Evolutionary conservation across 257 asterid species (phyloP).

Genomic region (Scutellaria galericulata): DNA sequence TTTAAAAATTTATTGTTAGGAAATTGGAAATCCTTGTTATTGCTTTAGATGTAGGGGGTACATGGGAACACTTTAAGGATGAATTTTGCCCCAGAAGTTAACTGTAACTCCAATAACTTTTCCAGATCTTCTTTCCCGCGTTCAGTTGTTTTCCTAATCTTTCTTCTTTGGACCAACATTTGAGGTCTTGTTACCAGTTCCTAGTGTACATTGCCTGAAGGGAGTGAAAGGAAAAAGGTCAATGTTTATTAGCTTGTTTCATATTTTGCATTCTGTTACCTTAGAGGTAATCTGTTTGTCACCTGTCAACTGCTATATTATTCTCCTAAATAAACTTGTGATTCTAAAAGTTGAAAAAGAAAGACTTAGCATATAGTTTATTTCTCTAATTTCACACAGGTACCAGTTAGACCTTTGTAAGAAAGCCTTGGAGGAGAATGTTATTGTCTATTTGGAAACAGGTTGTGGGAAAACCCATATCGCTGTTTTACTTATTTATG

Average conservation of each 20-base stretch:
- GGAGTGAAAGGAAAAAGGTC: background rate
- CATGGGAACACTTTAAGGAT: background rate
- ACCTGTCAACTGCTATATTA: slow-evolving; percentile 18
- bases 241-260: slow-evolving; percentile 19
- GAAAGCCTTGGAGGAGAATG: slow-evolving; percentile 88
- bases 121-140: background rate
- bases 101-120: background rate
- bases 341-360: slow-evolving; percentile 12
- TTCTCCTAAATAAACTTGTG: slow-evolving; percentile 24
- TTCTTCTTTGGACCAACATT: slow-evolving; percentile 8
- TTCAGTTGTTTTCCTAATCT: slow-evolving; percentile 1
- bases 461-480: slow-evolving; percentile 98
- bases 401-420: slow-evolving; percentile 86
- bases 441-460: slow-evolving; percentile 80
- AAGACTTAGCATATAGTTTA: slow-evolving; percentile 12
- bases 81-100: slow-evolving; percentile 20
- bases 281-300: slow-evolving; percentile 8
- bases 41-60: slow-evolving; percentile 10
- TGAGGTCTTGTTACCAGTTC: slow-evolving; percentile 14
- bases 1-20: background rate
- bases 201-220: background rate
- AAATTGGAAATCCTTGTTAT: background rate
- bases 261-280: slow-evolving; percentile 20
- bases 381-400: slow-evolving; percentile 51
- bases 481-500: slow-evolving; percentile 85